Evolutionary conservation across 140 eudicot genomes (phyloP), one percentile per base, ranked within the genome.

Genomic region (Cichorium intybus): DNA sequence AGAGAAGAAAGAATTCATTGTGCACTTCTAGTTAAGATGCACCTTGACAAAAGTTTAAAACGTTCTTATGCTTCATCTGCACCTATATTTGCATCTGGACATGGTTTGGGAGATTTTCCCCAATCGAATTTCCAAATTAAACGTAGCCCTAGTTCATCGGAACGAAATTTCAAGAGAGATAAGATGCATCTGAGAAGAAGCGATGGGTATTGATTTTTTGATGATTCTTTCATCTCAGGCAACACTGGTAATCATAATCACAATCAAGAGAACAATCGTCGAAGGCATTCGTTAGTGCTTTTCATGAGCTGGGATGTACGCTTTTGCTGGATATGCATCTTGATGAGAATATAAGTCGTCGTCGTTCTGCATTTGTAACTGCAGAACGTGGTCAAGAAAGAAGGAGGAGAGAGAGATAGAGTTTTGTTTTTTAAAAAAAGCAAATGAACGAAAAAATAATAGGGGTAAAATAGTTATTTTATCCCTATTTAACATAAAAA

Each of bases 201-300:
- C 49, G 49, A 51, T 0, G 63, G 62, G 49, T 14, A 18, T 59
- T 51, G 51, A 39, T 66, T 70, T 49, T 6, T 50, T 48, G 75
- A 75, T 59, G 79, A 75, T 51, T 50, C 69, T n/a, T 21, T 22
- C 24, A n/a, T 49, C 64, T 58, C 63, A 10, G 64, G 24, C 21
- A 68, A 51, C 22, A 21, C 14, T 10, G 50, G 52, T 58, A 43
- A 57, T 20, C 58, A 59, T 28, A 59, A 39, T 75, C 68, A 35
- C 18, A 29, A 41, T 17, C 6, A 10, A n/a, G n/a, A n/a, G n/a
- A n/a, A n/a, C 7, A 60, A 62, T 75, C 75, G 70, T 43, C 47
- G 79, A 75, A 67, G 79, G 63, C 79, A 75, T 53, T 75, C 80
- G 2, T 68, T 22, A 68, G 70, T 51, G 70, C 75, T 26, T 60